Evolutionary conservation across 176 grass and related monocot species (phyloP), one percentile per base, ranked within the genome.

Genomic region (Neostapfia colusana): DNA sequence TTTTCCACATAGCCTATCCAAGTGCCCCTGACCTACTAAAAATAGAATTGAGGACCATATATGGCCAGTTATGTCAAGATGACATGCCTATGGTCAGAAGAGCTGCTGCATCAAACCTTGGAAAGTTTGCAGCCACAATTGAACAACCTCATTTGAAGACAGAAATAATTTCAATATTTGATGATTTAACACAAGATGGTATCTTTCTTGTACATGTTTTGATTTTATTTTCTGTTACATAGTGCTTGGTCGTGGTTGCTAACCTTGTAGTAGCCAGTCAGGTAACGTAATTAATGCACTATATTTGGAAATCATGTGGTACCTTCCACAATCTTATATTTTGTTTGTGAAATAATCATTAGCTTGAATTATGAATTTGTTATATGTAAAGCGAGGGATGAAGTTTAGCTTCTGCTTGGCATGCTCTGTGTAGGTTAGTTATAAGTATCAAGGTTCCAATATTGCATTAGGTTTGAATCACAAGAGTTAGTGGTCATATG

Each of bases 1-100:
- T 93, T 60, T 88, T 97, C 65, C 94, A 97, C 50, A 93, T 97
- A 51, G 90, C 85, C 44, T 98, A 98, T 78, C 82, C 91, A 65
- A 92, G 91, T 79, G 82, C 91, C 26, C 55, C 82, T 8, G 91
- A 98, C 54, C 86, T 79, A 36, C 66, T 98, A 73, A 97, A 97
- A 72, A 41, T 84, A 75, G 91, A 97, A 78, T 69, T 97, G 28
- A 91, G 91, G 72, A 69, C 81, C 24, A 88, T 87, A 15, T 97
- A 91, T 76, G 84, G 88, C 10, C 93, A 97, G 63, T 78, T 94
- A 61, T 97, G 95, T 24, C 95, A 93, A 81, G 95, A 97, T 85
- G 95, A 93, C 79, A 93, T 93, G 89, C 95, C 95, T 85, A 97
- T 97, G 95, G 93, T 97, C 13, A 80, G 93, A 82, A 90, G 93